phyloP scores from a whole-genome alignment of 2,329 filamentous ascomycete species.

The Fusarium verrucosum region DNA sequence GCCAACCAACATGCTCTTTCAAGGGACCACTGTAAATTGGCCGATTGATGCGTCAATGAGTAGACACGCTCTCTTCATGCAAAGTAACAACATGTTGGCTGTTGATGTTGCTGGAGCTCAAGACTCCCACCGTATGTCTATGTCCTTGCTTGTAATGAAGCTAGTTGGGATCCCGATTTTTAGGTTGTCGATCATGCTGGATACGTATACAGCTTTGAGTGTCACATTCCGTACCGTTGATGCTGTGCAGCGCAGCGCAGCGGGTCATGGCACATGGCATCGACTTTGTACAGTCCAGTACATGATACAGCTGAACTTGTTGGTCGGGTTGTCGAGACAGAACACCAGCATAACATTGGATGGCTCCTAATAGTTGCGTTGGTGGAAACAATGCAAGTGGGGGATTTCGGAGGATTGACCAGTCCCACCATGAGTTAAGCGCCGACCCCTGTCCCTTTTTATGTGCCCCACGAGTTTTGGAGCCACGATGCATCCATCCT shows the following conservation, averaged over 20 bases:
- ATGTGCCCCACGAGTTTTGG: conserved; percentile 56
- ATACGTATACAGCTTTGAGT: conserved; percentile 25
- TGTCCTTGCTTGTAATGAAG: conserved; percentile 5
- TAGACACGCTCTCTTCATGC: not conserved
- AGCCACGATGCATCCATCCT: conserved; percentile 41
- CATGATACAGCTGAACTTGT: conserved; percentile 13
- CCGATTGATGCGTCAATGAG: not conserved
- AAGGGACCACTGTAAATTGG: not conserved
- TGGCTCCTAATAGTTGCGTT: conserved; percentile 52
- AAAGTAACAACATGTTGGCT: conserved; percentile 20
- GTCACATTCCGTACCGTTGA: conserved; percentile 41
- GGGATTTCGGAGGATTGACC: conserved; percentile 41
- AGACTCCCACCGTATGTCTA: conserved; percentile 11
- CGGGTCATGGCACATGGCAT: conserved; percentile 32
- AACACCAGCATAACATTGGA: conserved; percentile 25
- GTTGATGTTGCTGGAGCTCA: not conserved
- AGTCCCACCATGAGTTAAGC: conserved; percentile 60
- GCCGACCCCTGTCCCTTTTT: conserved; percentile 62
- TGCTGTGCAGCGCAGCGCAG: conserved; percentile 33
- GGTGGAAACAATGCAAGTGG: conserved; percentile 50
- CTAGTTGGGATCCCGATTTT: conserved; percentile 24
- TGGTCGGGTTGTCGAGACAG: conserved; percentile 7
- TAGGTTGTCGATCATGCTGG: conserved; percentile 27
- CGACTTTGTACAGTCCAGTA: not conserved
- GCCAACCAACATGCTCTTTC: conserved; percentile 21